These are phyloP conservation scores for Beverwykella pulmonaria DNA, from an alignment of 495 filamentous ascomycete genomes.

Conservation along the genomic window DNA sequence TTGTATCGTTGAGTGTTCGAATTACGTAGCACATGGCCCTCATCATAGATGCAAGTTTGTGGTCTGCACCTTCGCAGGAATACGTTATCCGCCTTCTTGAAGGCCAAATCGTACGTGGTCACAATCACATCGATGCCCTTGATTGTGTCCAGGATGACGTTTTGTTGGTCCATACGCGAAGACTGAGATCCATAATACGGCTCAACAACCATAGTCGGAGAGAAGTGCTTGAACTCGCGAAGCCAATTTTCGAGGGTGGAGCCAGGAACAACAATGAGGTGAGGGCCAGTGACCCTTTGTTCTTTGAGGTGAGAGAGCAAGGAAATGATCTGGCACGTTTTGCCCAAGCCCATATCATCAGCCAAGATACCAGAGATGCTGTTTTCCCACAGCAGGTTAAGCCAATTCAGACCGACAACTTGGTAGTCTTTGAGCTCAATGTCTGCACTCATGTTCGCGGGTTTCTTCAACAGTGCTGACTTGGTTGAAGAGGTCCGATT, in stretches of 20 bases:
- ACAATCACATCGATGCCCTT: constrained; percentile 78
- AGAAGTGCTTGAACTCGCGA: constrained; percentile 85
- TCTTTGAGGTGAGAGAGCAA: constrained; percentile 83
- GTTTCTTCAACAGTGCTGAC: constrained; percentile 64
- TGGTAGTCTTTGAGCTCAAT: constrained; percentile 88
- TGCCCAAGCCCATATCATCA: constrained; percentile 97
- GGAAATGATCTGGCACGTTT: constrained; percentile 94
- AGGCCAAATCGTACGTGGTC: constrained; percentile 82
- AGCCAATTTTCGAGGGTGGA: constrained; percentile 97
- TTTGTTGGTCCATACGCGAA: constrained; percentile 66
- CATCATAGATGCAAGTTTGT: constrained; percentile 81
- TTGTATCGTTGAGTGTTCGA: constrained; percentile 77
- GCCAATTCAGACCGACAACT: constrained; percentile 92
- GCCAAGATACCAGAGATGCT: constrained; percentile 85
- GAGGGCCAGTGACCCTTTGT: constrained; percentile 69
- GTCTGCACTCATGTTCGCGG: constrained; percentile 69
- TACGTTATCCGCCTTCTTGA: constrained; percentile 64
- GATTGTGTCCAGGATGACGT: constrained; percentile 63
- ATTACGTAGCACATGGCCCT: constrained; percentile 91
- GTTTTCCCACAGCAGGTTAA: constrained; percentile 75
- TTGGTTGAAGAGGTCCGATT: constrained; percentile 2
- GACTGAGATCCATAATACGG: constrained; percentile 76
- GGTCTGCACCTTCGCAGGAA: constrained; percentile 65
- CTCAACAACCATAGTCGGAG: constrained; percentile 70
- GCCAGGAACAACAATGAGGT: constrained; percentile 85